Base-by-base conservation (phyloP, 2,329 filamentous ascomycete genomes). In the Ophiocordyceps camponoti-rufipedis region DNA sequence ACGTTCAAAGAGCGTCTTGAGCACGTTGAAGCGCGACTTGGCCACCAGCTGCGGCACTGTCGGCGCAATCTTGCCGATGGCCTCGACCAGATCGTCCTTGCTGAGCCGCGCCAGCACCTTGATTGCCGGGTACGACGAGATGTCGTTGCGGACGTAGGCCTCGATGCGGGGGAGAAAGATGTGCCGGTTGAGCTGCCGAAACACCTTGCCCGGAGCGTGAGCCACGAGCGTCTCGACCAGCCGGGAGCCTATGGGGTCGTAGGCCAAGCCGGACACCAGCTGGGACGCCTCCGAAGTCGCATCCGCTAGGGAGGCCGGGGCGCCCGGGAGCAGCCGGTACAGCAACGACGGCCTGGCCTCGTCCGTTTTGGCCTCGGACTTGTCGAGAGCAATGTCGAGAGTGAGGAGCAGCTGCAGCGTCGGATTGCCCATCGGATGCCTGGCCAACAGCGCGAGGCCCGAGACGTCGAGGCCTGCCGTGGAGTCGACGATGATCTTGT, bases 351-450 rank as follows among this genome's bases (percentile, higher is more conserved):
- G 58, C 28, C 58, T 61, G 18, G 58, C 48, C 5, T 54, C 54
- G 11, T 59, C 62, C 1, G n/a, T 62, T 52, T 41, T 56, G 48
- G 23, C 29, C 46, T 18, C 32, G 12, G 44, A 44, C 40, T 83
- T 74, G 51, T 82, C 82, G 48, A 83, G 69, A 0, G 78, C 74
- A 43, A 96, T 74, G 56, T 98, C 91, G 14, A 98, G 69, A 56
- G 88, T 85, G 4, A 98, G 68, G 29, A 98, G 69, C 1, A 96
- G 72, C 59, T 96, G 91, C n/a, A 98, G 70, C 1, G 87, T 83
- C 0, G 91, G 91, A 55, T 94, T 95, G 43, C 87, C 91, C 1
- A 89, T 84, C 5, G 85, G 85, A 56, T 96, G 89, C 18, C 80
- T 87, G 1, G 89, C 85, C 47, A 98, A 69, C 2, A 91, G 78